Evolutionary conservation across 495 filamentous ascomycete species (phyloP).

Genomic region (Sordaria brevicollis): DNA sequence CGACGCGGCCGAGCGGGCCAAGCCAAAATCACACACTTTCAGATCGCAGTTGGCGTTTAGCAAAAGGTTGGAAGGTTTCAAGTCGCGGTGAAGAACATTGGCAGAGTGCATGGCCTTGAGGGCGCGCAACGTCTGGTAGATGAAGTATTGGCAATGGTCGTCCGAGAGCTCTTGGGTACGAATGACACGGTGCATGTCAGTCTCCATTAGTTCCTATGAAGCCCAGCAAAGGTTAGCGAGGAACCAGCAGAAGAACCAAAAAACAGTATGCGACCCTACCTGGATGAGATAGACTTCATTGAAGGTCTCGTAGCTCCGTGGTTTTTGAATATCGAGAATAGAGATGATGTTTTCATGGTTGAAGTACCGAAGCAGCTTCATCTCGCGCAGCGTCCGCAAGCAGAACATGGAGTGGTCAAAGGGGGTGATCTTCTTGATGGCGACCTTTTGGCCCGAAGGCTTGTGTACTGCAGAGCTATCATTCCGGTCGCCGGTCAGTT

Average conservation of each 20-base stretch:
- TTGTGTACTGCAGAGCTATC: conserved; percentile 92
- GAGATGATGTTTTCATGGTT: conserved; percentile 99
- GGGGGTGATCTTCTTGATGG: conserved; percentile 99
- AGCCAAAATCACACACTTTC: conserved; percentile 97
- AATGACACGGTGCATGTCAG: conserved; percentile 99
- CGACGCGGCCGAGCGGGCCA: conserved; percentile 84
- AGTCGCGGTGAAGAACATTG: conserved; percentile 93
- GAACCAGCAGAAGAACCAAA: neutral
- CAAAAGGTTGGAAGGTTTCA: conserved; percentile 94
- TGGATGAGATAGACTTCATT: conserved; percentile 99
- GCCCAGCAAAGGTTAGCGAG: neutral
- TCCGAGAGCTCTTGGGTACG: conserved; percentile 97
- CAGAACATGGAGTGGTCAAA: conserved; percentile 99
- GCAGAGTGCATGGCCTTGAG: conserved; percentile 99
- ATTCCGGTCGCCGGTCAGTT: neutral
- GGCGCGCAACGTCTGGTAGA: conserved; percentile 97
- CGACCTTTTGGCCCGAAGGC: conserved; percentile 96
- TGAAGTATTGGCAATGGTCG: conserved; percentile 99
- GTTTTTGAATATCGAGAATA: conserved; percentile 98
- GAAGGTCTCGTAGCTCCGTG: conserved; percentile 88
- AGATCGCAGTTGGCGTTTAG: conserved; percentile 98
- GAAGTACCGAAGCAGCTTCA: conserved; percentile 98
- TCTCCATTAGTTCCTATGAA: conserved; percentile 93
- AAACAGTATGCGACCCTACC: conserved; percentile 37
- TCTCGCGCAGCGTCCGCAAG: conserved; percentile 90